Evolutionary conservation across 2,329 filamentous ascomycete species (phyloP).

Genomic region (Colletotrichum simmondsii): DNA sequence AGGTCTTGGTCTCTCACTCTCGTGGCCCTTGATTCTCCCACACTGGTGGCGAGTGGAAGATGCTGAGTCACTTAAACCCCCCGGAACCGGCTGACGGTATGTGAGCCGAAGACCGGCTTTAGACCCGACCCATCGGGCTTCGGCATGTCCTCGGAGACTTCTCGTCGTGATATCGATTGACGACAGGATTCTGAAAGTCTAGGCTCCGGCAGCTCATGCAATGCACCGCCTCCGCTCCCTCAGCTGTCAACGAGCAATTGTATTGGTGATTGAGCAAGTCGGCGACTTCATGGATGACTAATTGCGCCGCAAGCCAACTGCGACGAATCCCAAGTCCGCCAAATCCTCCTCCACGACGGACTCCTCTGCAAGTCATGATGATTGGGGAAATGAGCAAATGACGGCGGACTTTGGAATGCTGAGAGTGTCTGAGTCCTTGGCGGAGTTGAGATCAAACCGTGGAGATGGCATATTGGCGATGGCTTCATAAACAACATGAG

Average conservation of each 20-base stretch:
- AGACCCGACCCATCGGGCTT: conserved; percentile 14
- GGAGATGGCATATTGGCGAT: neutral
- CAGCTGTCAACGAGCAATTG: neutral
- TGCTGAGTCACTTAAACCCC: conserved; percentile 2
- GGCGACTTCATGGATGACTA: neutral
- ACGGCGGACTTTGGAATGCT: neutral
- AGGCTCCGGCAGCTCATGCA: neutral
- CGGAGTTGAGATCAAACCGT: neutral
- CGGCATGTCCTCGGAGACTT: conserved; percentile 17
- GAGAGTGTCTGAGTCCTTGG: neutral
- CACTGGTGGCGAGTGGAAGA: neutral
- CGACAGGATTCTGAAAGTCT: too few relatives aligned
- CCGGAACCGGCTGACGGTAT: neutral
- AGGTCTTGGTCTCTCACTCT: neutral
- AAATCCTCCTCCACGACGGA: neutral
- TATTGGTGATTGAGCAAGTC: neutral
- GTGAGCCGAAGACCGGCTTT: neutral
- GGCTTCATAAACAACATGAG: neutral
- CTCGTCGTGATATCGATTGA: conserved; percentile 32
- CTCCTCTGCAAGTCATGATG: neutral
- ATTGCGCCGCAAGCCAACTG: neutral
- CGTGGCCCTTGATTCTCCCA: neutral
- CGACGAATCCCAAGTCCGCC: conserved; percentile 1
- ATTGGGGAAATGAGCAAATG: neutral
- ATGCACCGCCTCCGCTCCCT: neutral